Evolutionary conservation across 2,329 filamentous ascomycete genomes (phyloP), one percentile per base, ranked within the genome.

Genomic region (Celoporthe dispersa): DNA sequence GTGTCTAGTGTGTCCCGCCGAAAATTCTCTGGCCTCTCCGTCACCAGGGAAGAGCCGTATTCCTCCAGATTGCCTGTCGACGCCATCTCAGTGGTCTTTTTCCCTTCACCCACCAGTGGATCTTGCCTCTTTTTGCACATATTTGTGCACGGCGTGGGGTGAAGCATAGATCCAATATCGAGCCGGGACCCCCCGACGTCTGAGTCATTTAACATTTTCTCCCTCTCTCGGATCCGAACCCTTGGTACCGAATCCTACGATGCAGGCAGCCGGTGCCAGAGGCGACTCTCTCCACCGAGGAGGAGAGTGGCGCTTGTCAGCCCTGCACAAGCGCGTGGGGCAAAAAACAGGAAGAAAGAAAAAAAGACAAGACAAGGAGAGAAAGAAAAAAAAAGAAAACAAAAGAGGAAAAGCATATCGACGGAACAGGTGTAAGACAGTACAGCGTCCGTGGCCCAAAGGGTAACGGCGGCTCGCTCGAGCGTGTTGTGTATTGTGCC

Each of bases 181-280:
- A n/a, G 22, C 44, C 53, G 33, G 53, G 53, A 14, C 28, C 53
- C 48, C 25, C 51, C 3, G 4, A 57, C 25, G 6, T 16, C 28
- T 31, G 25, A 57, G 53, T 31, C 28, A 31, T 31, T 31, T 12
- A 16, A 7, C 6, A 5, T 7, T 28, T 55, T n/a, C 19, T 48
- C 6, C 8, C 44, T 48, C 22, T 31, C 25, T 33, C 53, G 25
- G 53, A 16, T 57, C 53, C 25, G 25, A 57, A 31, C 3, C 53
- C 25, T 3, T 31, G 53, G 53, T 33, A 57, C 25, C 53, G 53
- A 57, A 57, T 57, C 53, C 25, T 57, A 57, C 53, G 53, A 57
- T 33, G 53, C 28, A 31, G 14, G 53, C 25, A 31, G 53, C 53
- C 53, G 25, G 53, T 33, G 28, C 25, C 53, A 57, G 12, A 33